Base-by-base conservation (phyloP, 441 rosid species). In the Adansonia gregorii region DNA sequence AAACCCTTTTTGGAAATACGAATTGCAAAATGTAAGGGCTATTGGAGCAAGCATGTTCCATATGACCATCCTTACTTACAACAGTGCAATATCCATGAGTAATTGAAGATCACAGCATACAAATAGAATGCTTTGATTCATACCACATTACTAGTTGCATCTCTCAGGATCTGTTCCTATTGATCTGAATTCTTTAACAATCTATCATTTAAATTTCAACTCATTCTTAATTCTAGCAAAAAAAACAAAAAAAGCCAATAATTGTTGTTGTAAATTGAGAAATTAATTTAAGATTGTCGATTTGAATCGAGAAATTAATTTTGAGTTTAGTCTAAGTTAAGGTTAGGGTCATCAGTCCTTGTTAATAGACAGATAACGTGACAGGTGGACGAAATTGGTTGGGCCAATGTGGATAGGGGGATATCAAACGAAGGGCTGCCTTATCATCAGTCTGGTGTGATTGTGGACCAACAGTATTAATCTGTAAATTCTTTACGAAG, bases 1-100 rank as follows among this genome's bases (percentile, higher is more conserved):
- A 93, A 95, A 81, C 98, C 99, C 0, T 93, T 98, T 98, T 79
- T 91, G 66, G 97, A 95, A 66, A 92, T 91, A 0, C 89, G 92
- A 43, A 77, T 89, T 48, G 77, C 78, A 14, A 85, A 80, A 84
- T 90, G 89, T 79, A 95, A 85, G 81, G 80, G 85, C 27, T 87
- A 90, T 79, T 95, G 99, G 99, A 90, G 85, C 88, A 84, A 79
- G 75, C 86, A 89, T 78, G 69, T 95, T 72, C 77, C 86, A 43
- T 90, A 82, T 76, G 86, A 90, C 67, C 83, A 90, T 78, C 87
- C 91, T 35, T 80, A 82, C 82, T 85, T 93, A 70, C 98, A 88
- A 78, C 92, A 87, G 31, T 95, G 97, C 94, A 93, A 95, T 75
- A 87, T 93, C 74, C 99, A 95, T 6, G 79, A 71, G 67, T 93